phyloP scores from a whole-genome alignment of 139 green algal genomes.

The Ettlia oleoabundans region DNA sequence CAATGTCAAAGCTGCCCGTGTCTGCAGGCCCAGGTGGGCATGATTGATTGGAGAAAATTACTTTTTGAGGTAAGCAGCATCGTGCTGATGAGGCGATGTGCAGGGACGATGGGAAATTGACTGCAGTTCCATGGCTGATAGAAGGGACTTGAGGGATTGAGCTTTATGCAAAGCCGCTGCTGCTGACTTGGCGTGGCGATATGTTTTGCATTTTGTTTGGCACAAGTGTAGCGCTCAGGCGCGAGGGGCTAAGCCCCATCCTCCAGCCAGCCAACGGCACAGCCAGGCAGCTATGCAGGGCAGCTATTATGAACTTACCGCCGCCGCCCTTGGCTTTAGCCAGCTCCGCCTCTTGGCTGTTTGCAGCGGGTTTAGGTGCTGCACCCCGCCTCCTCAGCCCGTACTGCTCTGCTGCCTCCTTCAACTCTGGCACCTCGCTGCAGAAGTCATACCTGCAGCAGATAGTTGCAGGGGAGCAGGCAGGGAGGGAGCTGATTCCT shows the following conservation, averaged over 20 bases:
- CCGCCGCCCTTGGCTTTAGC: conserved; percentile 37
- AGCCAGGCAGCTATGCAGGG: not conserved
- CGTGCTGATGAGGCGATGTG: not conserved
- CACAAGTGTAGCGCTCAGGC: no score
- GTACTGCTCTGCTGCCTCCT: conserved; percentile 50
- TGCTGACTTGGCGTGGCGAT: no score
- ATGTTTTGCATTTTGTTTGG: no score
- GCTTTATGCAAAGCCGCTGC: no score
- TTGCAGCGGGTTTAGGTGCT: conserved; percentile 33
- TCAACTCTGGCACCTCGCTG: conserved; percentile 48
- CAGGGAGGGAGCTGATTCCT: not conserved
- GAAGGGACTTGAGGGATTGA: no score
- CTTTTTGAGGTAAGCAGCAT: not conserved
- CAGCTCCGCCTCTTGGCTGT: conserved; percentile 31
- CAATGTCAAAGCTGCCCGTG: conserved; percentile 88
- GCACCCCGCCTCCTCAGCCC: conserved; percentile 47
- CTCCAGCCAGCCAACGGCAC: not conserved
- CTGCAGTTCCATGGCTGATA: no score
- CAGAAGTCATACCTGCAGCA: conserved; percentile 70
- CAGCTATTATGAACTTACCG: not conserved
- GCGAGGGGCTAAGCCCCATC: no score
- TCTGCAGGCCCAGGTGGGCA: conserved; percentile 29
- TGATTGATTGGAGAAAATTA: no score
- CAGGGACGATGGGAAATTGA: no score
- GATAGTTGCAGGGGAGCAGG: no score